A percentile compares a stretch with the other conserved stretches of the same genome.
phyloP scores from a whole-genome alignment of 75 land plant genomes.

The Pinus tabuliformis region DNA sequence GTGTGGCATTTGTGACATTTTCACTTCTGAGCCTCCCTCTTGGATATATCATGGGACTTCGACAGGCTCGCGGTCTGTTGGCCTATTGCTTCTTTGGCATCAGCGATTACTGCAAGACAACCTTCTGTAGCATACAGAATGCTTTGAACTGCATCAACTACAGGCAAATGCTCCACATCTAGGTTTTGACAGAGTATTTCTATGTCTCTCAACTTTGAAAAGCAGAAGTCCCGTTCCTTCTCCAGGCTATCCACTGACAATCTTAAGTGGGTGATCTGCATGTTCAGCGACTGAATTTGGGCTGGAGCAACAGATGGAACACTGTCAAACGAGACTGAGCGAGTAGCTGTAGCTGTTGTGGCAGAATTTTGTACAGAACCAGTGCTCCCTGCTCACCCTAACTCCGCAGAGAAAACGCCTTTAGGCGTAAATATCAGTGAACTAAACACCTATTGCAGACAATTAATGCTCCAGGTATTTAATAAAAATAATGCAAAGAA shows the following conservation, averaged over 20 bases:
- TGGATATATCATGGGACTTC: too few relatives aligned
- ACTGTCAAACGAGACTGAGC: neutral
- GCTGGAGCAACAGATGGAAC: constrained; percentile 8
- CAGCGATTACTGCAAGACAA: constrained; percentile 44
- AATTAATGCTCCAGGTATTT: too few relatives aligned
- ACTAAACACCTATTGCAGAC: too few relatives aligned
- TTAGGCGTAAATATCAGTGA: too few relatives aligned
- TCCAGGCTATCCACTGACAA: constrained; percentile 78
- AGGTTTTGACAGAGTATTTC: constrained; percentile 83
- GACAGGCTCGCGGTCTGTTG: too few relatives aligned
- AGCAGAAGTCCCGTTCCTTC: constrained; percentile 93
- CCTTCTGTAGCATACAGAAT: constrained; percentile 79
- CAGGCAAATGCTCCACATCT: constrained; percentile 47
- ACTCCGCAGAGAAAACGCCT: too few relatives aligned
- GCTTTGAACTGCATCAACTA: constrained; percentile 63
- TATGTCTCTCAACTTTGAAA: constrained; percentile 80
- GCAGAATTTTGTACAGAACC: neutral
- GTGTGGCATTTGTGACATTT: too few relatives aligned
- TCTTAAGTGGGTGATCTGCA: constrained; percentile 76
- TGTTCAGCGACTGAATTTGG: constrained; percentile 1
- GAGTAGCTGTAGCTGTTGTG: neutral
- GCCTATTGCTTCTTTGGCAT: too few relatives aligned
- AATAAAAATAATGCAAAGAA: too few relatives aligned
- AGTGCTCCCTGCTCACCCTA: constrained; percentile 26
- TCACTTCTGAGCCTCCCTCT: too few relatives aligned